phyloP scores from a whole-genome alignment of 345 rosid species.

The Balakata baccata region DNA sequence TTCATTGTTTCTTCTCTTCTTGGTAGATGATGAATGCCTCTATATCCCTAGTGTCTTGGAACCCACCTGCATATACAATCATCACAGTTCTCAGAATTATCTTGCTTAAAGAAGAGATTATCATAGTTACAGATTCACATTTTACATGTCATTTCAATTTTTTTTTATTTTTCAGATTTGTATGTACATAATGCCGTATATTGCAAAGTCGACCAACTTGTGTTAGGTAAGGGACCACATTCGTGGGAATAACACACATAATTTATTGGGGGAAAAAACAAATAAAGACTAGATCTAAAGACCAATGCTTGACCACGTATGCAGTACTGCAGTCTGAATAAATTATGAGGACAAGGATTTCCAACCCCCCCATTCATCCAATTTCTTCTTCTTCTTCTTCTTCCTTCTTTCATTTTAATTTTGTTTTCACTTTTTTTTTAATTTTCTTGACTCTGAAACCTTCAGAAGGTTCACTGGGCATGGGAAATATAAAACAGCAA shows the following conservation, averaged over 20 bases:
- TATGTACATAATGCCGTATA: background rate
- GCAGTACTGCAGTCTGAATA: too few relatives aligned
- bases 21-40: constrained; percentile 11
- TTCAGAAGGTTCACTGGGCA: too few relatives aligned
- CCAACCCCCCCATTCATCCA: too few relatives aligned
- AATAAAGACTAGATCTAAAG: background rate
- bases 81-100: background rate
- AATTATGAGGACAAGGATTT: too few relatives aligned
- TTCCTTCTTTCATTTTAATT: background rate
- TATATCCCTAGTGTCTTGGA: constrained; percentile 30
- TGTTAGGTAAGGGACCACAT: background rate
- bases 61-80: constrained; percentile 32
- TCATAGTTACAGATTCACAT: background rate
- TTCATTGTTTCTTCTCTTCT: constrained; percentile 1
- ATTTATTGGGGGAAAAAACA: background rate
- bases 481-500: background rate
- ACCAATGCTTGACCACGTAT: background rate
- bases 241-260: background rate
- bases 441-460: too few relatives aligned
- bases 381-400: too few relatives aligned
- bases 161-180: background rate
- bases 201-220: background rate
- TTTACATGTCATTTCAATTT: background rate
- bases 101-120: background rate
- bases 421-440: background rate